Evolutionary conservation across 2,329 filamentous ascomycete species (phyloP).

Genomic region (Colletotrichum incanum): DNA sequence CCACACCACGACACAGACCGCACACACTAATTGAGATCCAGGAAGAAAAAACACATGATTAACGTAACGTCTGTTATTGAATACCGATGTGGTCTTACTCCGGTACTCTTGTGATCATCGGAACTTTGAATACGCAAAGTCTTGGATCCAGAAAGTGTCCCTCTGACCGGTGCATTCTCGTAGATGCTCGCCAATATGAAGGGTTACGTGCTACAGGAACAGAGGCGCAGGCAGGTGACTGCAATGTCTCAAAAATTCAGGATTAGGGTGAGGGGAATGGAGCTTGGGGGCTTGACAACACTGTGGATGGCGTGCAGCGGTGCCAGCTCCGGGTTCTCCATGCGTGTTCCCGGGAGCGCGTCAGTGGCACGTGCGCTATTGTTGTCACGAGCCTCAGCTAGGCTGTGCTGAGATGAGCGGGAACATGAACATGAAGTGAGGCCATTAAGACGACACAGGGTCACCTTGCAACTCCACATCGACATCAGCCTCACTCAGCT

Average conservation of each 20-base stretch:
- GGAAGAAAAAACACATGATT: too few species aligned
- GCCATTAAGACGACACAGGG: neutral
- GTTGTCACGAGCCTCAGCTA: conserved; percentile 28
- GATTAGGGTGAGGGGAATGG: neutral
- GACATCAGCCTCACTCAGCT: neutral
- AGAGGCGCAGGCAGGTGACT: conserved; percentile 11
- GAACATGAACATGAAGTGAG: neutral
- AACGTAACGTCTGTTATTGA: too few species aligned
- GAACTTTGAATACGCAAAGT: neutral
- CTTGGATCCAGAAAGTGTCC: neutral
- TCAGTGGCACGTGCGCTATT: conserved; percentile 29
- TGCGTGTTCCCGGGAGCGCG: conserved; percentile 15
- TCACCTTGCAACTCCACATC: neutral
- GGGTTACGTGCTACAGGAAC: neutral
- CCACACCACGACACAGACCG: too few species aligned
- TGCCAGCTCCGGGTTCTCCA: conserved; percentile 10
- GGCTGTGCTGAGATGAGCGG: conserved; percentile 17
- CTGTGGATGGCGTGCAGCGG: conserved; percentile 1
- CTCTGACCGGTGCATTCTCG: neutral
- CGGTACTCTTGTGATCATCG: too few species aligned
- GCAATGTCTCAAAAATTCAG: neutral
- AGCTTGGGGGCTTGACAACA: neutral
- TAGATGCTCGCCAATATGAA: neutral
- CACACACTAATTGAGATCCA: too few species aligned
- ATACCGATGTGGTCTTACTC: too few species aligned